Conservation (phyloP, 108 stramenopile genomes). For the Stephanodiscus triporus region DNA sequence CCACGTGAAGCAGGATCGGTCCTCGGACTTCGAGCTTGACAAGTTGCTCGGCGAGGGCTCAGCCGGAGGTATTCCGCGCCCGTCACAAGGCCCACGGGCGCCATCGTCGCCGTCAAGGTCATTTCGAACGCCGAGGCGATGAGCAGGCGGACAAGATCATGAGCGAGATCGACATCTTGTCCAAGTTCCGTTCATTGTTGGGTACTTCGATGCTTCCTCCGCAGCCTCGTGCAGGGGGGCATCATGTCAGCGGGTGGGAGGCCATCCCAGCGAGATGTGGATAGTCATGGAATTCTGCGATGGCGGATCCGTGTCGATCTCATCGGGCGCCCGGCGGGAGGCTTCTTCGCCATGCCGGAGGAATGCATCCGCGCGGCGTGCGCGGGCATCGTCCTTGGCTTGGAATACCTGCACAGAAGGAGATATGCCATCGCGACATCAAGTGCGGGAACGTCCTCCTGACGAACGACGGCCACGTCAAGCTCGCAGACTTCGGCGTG, state of each 20-base stretch:
- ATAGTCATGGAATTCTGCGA: slow-evolving; percentile 96
- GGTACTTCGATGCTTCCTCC: slow-evolving; percentile 87
- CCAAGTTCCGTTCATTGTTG: slow-evolving; percentile 85
- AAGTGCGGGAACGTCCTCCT: slow-evolving; percentile 95
- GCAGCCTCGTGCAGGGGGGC: slow-evolving; percentile 36
- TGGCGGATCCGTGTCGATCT: slow-evolving; percentile 87
- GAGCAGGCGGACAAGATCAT: slow-evolving; percentile 66
- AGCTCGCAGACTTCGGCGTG: slow-evolving; percentile 94
- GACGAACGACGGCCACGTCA: slow-evolving; percentile 86
- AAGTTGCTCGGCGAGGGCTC: slow-evolving; percentile 89
- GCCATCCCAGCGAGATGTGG: slow-evolving; percentile 72
- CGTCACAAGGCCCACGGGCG: slow-evolving; percentile 68
- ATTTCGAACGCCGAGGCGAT: slow-evolving; percentile 55
- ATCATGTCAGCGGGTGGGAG: too few species aligned
- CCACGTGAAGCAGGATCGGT: slow-evolving; percentile 22
- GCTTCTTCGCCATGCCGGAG: slow-evolving; percentile 62
- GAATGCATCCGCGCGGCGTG: slow-evolving; percentile 87
- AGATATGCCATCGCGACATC: slow-evolving; percentile 94
- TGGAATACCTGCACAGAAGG: slow-evolving; percentile 91
- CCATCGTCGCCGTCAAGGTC: slow-evolving; percentile 92
- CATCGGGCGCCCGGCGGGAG: slow-evolving; percentile 67
- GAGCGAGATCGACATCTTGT: slow-evolving; percentile 91
- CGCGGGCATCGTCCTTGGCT: slow-evolving; percentile 84
- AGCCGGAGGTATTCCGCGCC: slow-evolving; percentile 92
- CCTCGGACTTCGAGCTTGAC: slow-evolving; percentile 34